Evolutionary conservation across 1,284 basidiomycete genomes (phyloP).

Genomic region (Ceratobasidium sp.): DNA sequence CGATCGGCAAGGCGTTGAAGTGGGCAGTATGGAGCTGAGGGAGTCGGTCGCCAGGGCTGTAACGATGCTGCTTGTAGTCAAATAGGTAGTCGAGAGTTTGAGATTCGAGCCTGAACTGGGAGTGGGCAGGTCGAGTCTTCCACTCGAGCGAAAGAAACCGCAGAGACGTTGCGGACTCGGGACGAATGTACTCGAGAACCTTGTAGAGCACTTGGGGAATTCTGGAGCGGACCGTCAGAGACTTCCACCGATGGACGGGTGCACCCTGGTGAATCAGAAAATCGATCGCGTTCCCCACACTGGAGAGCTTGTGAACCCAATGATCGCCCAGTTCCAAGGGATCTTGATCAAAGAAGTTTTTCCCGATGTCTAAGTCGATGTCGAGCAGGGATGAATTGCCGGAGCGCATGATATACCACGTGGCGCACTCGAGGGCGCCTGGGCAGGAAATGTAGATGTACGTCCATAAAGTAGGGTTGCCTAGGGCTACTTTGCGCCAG

Average conservation of each 20-base stretch:
- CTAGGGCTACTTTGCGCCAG: constrained; percentile 29
- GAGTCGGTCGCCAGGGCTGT: not conserved
- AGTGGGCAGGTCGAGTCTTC: not conserved
- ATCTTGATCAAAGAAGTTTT: not conserved
- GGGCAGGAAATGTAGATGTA: constrained; percentile 20
- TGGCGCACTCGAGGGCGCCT: not conserved
- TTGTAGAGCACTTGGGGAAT: not conserved
- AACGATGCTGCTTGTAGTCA: not conserved
- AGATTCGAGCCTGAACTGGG: not conserved
- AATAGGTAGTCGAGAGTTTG: not conserved
- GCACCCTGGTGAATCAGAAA: constrained; percentile 10
- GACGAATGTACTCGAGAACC: constrained; percentile 8
- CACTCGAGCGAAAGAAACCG: constrained; percentile 20
- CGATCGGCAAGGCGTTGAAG: constrained; percentile 2
- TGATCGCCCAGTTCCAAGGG: too few relatives aligned
- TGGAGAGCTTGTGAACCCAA: not conserved
- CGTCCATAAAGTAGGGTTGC: constrained; percentile 27
- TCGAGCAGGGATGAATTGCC: not conserved
- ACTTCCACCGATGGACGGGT: constrained; percentile 11
- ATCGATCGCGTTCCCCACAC: not conserved
- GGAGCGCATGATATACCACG: not conserved
- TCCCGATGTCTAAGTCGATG: constrained; percentile 18
- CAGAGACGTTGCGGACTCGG: not conserved
- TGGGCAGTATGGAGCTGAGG: constrained; percentile 12
- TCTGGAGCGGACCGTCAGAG: not conserved